These are phyloP conservation scores for Lachnellula hyalina DNA, from an alignment of 2,329 filamentous ascomycete species.

Conservation along the genomic window DNA sequence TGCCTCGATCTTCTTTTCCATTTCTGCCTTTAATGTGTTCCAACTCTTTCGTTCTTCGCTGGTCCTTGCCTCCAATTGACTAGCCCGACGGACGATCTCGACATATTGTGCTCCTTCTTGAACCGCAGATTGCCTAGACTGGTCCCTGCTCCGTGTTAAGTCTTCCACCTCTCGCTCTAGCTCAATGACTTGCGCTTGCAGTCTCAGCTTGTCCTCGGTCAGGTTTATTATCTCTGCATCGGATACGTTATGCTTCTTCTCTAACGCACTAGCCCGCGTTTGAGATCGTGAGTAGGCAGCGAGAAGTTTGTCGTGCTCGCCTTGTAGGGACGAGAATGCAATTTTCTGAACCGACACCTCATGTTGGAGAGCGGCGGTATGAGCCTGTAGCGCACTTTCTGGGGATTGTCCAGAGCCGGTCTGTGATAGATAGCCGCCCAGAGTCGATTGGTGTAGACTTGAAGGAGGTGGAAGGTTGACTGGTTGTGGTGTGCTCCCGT, in stretches of 20 bases:
- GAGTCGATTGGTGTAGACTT: conserved; percentile 14
- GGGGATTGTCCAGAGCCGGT: conserved; percentile 18
- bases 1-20: conserved; percentile 26
- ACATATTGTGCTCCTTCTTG: conserved; percentile 31
- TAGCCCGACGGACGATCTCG: conserved; percentile 31
- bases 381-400: conserved; percentile 26
- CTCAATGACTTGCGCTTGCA: conserved; percentile 40
- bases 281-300: conserved; percentile 46
- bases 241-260: conserved; percentile 45
- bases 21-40: conserved; percentile 23
- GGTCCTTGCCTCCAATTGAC: conserved; percentile 27
- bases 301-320: conserved; percentile 48
- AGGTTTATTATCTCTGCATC: conserved; percentile 47
- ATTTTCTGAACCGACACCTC: conserved; percentile 49
- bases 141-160: conserved; percentile 42
- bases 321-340: conserved; percentile 46
- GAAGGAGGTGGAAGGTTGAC: conserved; percentile 17
- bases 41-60: conserved; percentile 26
- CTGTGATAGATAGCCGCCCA: conserved; percentile 21
- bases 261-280: conserved; percentile 43
- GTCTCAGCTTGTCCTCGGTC: conserved; percentile 43
- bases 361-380: conserved; percentile 41
- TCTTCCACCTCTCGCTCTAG: conserved; percentile 47
- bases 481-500: conserved; percentile 14
- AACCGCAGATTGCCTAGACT: conserved; percentile 33